Conservation (phyloP, 108 stramenopile genomes). For the Schizochytrium sp. region DNA sequence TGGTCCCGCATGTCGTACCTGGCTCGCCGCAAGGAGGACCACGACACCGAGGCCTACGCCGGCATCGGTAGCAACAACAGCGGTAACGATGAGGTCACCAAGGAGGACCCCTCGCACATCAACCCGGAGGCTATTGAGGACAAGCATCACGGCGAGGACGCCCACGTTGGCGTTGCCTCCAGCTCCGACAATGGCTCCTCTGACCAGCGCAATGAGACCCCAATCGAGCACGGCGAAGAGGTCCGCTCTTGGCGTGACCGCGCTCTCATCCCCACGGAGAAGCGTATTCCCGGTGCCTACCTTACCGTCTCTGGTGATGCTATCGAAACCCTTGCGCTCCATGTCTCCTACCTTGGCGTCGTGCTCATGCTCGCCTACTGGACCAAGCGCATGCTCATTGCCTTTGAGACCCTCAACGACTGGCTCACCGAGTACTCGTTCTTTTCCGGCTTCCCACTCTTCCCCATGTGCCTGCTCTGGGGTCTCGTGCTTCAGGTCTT, state of each 20-base stretch:
- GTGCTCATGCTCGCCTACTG: not conserved
- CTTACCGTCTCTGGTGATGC: not conserved
- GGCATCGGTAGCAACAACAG: not conserved
- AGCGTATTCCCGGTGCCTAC: not conserved
- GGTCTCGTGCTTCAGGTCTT: not conserved
- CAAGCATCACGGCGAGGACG: no score
- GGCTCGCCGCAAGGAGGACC: not conserved
- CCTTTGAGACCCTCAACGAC: not conserved
- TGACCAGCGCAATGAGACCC: no score
- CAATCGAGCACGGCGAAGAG: not conserved
- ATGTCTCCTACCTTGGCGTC: not conserved
- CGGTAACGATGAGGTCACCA: no score
- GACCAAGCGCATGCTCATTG: conserved; percentile 6
- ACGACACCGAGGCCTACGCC: not conserved
- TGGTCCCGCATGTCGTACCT: not conserved
- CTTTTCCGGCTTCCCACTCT: conserved; percentile 6
- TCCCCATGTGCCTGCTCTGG: conserved; percentile 7
- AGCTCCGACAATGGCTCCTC: no score
- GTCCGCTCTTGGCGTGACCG: not conserved
- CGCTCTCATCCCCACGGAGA: not conserved
- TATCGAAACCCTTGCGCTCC: not conserved
- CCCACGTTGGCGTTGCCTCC: no score
- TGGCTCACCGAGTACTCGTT: conserved; percentile 13
- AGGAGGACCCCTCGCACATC: no score
- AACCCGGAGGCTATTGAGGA: no score